Evolutionary conservation across 345 rosid species (phyloP), one percentile per base, ranked within the genome.

Genomic region (Bruguiera parviflora): DNA sequence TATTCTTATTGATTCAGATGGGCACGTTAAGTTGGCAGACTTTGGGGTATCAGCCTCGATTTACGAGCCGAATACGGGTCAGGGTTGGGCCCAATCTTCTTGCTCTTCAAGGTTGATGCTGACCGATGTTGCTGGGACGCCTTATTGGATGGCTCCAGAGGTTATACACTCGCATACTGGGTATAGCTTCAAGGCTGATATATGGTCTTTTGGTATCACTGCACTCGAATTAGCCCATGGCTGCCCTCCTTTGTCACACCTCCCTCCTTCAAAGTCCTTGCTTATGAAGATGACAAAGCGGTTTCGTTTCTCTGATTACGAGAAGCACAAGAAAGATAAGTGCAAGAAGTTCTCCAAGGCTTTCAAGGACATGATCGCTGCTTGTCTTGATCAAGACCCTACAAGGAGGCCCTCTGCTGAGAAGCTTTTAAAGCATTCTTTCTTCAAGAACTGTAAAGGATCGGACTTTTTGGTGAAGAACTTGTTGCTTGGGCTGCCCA

Each of bases 121-220:
- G 6, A 89, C 91, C 2, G 92, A 89, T 74, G 55, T 90, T 27
- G 85, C 98, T 0, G 97, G 98, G 15, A 89, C 97, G 0, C 94
- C 94, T 1, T 93, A 91, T 64, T 93, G 98, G 98, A 93, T 93
- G 97, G 97, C 98, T 24, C 98, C 96, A 4, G 98, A 91, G 83
- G 98, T 93, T 69, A 88, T 93, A 46, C 98, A 89, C 76, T 89
- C 98, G 2, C 98, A 91, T 74, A 85, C 77, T 1, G 97, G 97
- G 35, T 91, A 93, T 28, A 84, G 96, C 73, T 85, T 86, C 78
- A 89, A 93, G 78, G 96, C 98, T 5, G 95, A 94, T n/a, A 84
- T 93, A 10, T 91, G 97, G 98, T 93, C 97, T 4, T 84, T 93
- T 18, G 96, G 97, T n/a, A 90, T 93, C 49, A 89, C 96, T 0